These are phyloP conservation scores for Penicillium paxilli DNA, from an alignment of 495 filamentous ascomycete genomes.

Conservation along the genomic window DNA sequence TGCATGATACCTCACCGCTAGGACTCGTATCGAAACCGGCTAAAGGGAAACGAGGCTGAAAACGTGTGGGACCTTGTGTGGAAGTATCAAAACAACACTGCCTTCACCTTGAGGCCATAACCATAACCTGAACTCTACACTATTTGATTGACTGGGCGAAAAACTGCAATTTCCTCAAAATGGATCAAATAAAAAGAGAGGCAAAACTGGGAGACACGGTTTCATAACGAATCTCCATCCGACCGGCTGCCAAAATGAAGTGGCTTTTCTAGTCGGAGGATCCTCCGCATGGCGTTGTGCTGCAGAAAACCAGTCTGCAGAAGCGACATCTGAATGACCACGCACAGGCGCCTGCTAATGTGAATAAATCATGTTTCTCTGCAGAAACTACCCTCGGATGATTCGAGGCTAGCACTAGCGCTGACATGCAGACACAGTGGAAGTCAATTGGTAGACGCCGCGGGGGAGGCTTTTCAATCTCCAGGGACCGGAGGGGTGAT, in stretches of 20 bases:
- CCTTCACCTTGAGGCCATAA: no score
- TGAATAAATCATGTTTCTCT: background rate
- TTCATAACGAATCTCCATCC: background rate
- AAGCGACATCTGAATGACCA: background rate
- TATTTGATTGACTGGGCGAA: no score
- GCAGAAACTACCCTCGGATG: background rate
- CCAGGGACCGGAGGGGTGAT: background rate
- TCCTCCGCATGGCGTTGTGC: conserved; percentile 18
- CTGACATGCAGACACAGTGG: background rate
- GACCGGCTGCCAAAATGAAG: background rate
- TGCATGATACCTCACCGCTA: no score
- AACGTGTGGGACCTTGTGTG: no score
- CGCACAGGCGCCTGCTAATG: background rate
- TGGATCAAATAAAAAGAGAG: background rate
- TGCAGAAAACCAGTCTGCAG: background rate
- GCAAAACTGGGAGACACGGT: background rate
- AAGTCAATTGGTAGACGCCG: background rate
- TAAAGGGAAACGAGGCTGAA: no score
- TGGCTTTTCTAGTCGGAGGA: conserved; percentile 18
- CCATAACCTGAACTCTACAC: no score
- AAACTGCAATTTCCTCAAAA: background rate
- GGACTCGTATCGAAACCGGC: no score
- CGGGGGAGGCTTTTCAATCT: background rate
- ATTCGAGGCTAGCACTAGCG: background rate
- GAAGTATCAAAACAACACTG: no score